phyloP scores from a whole-genome alignment of 257 asterid species.

The Hygrophila difformis region DNA sequence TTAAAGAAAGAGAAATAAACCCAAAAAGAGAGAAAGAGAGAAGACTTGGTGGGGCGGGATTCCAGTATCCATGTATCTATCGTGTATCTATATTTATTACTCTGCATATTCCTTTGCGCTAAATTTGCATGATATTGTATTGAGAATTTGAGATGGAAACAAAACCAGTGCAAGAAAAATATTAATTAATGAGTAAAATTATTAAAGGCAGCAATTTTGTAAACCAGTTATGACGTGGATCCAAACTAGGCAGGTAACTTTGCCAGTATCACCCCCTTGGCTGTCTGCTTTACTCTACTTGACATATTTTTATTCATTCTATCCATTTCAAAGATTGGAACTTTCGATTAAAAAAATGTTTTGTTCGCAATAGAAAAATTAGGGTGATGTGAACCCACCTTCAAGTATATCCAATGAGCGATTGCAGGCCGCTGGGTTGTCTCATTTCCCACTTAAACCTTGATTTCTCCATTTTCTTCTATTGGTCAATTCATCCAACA shows the following conservation, averaged over 20 bases:
- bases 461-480: too few relatives aligned
- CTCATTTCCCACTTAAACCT: conserved; percentile 22
- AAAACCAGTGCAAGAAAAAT: conserved; percentile 9
- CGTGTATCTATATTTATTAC: conserved; percentile 14
- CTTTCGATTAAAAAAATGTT: conserved; percentile 27
- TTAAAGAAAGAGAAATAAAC: conserved; percentile 8
- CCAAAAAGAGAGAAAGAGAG: background rate
- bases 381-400: background rate
- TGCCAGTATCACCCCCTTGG: conserved; percentile 47
- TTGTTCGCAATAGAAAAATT: background rate
- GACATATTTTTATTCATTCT: conserved; percentile 14
- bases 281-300: conserved; percentile 18
- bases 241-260: conserved; percentile 44
- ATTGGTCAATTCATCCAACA: too few relatives aligned
- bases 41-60: conserved; percentile 43
- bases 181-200: background rate
- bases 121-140: conserved; percentile 39
- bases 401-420: background rate
- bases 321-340: conserved; percentile 31
- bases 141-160: conserved; percentile 2
- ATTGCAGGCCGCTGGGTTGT: conserved; percentile 18
- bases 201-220: conserved; percentile 22
- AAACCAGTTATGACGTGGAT: conserved; percentile 60
- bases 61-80: conserved; percentile 22
- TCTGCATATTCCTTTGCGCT: conserved; percentile 19